Conservation (phyloP, 1,139 yeast genomes). For the Barnettozyma hawaiiensis region DNA sequence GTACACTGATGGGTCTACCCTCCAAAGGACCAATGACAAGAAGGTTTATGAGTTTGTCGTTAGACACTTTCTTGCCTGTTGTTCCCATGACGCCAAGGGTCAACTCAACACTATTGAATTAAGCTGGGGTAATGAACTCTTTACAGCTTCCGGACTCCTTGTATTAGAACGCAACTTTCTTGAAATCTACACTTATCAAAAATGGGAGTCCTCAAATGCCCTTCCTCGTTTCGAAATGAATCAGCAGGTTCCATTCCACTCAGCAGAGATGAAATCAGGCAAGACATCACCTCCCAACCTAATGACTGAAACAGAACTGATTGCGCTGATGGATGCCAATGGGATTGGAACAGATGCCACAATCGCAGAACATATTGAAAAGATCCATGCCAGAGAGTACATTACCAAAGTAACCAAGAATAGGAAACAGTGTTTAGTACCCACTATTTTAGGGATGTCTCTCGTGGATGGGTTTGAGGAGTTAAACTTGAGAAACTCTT, state of each 20-base stretch:
- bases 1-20: constrained; percentile 29
- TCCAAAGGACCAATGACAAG: constrained; percentile 44
- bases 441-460: constrained; percentile 82
- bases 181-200: constrained; percentile 71
- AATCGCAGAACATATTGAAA: constrained; percentile 94
- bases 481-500: constrained; percentile 67
- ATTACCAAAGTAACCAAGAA: constrained; percentile 45
- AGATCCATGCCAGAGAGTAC: constrained; percentile 63
- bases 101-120: constrained; percentile 55
- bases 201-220: constrained; percentile 66
- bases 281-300: constrained; percentile 74
- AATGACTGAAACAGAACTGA: constrained; percentile 88
- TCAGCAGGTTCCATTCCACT: constrained; percentile 47
- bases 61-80: constrained; percentile 84
- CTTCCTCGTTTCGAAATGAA: constrained; percentile 62
- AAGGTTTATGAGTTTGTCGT: constrained; percentile 84
- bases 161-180: constrained; percentile 72
- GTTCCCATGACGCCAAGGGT: constrained; percentile 89
- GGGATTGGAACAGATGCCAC: constrained; percentile 99
- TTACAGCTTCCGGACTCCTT: constrained; percentile 63
- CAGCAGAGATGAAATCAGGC: constrained; percentile 64
- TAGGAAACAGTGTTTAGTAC: constrained; percentile 47
- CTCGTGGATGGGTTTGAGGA: constrained; percentile 83
- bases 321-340: constrained; percentile 91
- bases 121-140: constrained; percentile 74